Evolutionary conservation across 345 rosid genomes (phyloP).

Genomic region (Rhizophora apiculata): DNA sequence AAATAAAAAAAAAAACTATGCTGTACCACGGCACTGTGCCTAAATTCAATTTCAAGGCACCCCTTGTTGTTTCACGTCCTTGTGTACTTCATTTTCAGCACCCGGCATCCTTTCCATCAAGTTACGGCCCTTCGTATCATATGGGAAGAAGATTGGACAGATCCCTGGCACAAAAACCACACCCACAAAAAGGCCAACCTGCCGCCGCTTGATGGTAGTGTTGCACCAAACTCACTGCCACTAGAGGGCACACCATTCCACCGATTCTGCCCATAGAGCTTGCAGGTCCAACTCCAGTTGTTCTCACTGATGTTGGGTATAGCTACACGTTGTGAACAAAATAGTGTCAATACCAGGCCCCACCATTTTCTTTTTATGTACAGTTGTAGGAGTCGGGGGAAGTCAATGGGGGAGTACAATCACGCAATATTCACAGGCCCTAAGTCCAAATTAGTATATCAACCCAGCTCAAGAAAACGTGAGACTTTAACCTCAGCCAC

Average conservation of each 20-base stretch:
- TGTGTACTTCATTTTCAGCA: conserved; percentile 13
- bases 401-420: no score
- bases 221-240: conserved; percentile 74
- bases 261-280: conserved; percentile 89
- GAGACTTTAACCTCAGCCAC: no score
- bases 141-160: conserved; percentile 63
- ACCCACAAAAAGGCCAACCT: conserved; percentile 51
- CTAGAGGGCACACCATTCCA: conserved; percentile 83
- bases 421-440: no score
- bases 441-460: no score
- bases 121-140: conserved; percentile 75
- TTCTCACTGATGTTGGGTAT: conserved; percentile 53
- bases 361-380: no score
- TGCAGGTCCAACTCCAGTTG: conserved; percentile 81
- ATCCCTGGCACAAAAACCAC: conserved; percentile 58
- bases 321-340: no score
- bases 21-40: no score
- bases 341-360: no score
- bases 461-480: no score
- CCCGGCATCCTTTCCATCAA: conserved; percentile 43
- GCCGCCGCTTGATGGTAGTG: conserved; percentile 75
- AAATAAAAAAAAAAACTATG: no score
- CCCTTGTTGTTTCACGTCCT: background rate
- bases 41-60: no score
- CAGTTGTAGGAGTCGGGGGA: no score